Evolutionary conservation across 2,329 filamentous ascomycete species (phyloP).

Genomic region (Mycosphaerella sp.): DNA sequence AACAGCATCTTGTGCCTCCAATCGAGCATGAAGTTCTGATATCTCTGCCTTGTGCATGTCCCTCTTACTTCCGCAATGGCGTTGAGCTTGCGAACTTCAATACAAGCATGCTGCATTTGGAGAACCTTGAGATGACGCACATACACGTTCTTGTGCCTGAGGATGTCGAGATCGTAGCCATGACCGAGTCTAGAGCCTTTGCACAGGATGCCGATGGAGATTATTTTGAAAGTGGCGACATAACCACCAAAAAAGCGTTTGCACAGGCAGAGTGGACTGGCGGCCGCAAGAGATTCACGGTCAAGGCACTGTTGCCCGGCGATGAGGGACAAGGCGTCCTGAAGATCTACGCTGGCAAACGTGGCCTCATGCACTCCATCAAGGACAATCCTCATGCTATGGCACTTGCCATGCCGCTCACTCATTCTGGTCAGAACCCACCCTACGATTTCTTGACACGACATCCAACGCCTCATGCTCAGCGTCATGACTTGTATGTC

Average conservation of each 20-base stretch:
- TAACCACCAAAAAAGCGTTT: constrained; percentile 76
- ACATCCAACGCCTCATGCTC: constrained; percentile 95
- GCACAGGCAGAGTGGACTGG: constrained; percentile 87
- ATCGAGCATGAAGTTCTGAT: constrained; percentile 80
- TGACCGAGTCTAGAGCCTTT: constrained; percentile 80
- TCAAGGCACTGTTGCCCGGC: constrained; percentile 86
- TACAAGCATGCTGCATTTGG: constrained; percentile 75
- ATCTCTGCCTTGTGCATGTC: constrained; percentile 77
- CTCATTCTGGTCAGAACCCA: constrained; percentile 87
- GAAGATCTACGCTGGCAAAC: constrained; percentile 88
- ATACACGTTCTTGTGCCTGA: constrained; percentile 79
- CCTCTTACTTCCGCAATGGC: constrained; percentile 77
- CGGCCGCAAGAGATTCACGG: constrained; percentile 81
- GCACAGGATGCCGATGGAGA: constrained; percentile 82
- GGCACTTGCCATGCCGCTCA: constrained; percentile 80
- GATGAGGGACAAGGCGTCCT: constrained; percentile 84
- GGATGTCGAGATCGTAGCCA: constrained; percentile 86
- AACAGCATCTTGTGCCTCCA: constrained; percentile 89
- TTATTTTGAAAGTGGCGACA: constrained; percentile 84
- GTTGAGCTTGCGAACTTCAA: constrained; percentile 84
- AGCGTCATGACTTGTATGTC: constrained; percentile 93
- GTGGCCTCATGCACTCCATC: constrained; percentile 94
- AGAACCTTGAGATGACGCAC: constrained; percentile 90
- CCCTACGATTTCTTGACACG: constrained; percentile 87
- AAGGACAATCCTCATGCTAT: constrained; percentile 92